Percentiles rank a stretch among this genome's conserved stretches.
These are phyloP conservation scores for Podospora sp. DNA, from an alignment of 495 filamentous ascomycete genomes.

Conservation along the genomic window DNA sequence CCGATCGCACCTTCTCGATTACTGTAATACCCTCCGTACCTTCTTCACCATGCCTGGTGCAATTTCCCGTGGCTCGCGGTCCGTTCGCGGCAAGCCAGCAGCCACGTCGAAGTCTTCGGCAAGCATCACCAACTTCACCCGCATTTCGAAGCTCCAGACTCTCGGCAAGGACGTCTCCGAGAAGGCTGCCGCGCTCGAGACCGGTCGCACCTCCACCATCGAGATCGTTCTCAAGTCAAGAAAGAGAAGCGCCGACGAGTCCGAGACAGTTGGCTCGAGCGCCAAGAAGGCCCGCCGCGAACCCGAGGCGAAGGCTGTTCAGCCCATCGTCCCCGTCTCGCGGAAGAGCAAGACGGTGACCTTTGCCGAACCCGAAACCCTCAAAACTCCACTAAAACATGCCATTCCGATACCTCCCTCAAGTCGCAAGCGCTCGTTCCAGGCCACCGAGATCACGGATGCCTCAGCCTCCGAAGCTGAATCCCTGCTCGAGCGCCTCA, in stretches of 20 bases:
- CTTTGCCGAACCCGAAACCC: conserved; percentile 27
- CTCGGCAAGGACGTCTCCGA: conserved; percentile 35
- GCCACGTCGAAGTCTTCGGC: conserved; percentile 22
- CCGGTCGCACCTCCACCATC: conserved; percentile 30
- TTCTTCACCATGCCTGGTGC: conserved; percentile 36
- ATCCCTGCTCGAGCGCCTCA: conserved; percentile 43
- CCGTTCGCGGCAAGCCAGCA: conserved; percentile 30
- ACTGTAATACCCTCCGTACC: conserved; percentile 1
- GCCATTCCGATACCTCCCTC: conserved; percentile 14
- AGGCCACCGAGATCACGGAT: conserved; percentile 18
- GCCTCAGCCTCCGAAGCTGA: conserved; percentile 28
- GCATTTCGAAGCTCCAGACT: conserved; percentile 43
- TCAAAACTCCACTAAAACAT: conserved; percentile 8
- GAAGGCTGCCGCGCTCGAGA: conserved; percentile 23
- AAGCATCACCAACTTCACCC: conserved; percentile 42
- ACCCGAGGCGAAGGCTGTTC: conserved; percentile 15
- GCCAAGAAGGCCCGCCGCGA: conserved; percentile 33
- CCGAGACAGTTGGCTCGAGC: conserved; percentile 16
- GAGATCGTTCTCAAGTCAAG: conserved; percentile 37
- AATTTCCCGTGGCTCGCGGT: conserved; percentile 31
- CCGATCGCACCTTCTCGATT: conserved; percentile 12
- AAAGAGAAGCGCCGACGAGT: conserved; percentile 36
- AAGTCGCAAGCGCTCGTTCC: conserved; percentile 29
- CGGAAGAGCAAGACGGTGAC: conserved; percentile 35
- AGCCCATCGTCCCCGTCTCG: conserved; percentile 13